Evolutionary conservation across 2,329 filamentous ascomycete species (phyloP), one percentile per base, ranked within the genome.

Genomic region (Stagonosporopsis chrysanthemi): DNA sequence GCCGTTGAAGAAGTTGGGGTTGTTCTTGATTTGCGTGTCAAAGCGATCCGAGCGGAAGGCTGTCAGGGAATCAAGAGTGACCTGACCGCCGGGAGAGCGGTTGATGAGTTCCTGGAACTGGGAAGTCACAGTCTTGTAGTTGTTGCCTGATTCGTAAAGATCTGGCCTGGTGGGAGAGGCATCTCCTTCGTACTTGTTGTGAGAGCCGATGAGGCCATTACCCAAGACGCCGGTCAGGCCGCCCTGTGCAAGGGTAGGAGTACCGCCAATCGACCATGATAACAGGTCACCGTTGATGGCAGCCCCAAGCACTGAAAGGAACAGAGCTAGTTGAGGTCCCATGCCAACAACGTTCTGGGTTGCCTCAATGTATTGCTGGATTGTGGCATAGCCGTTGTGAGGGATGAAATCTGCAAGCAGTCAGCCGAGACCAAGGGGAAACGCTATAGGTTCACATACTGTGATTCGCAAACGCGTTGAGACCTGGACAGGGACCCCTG

Each of bases 101-200:
- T 68, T 53, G 15, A 69, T 63, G 12, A 69, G 26, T 4, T 66
- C 59, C 26, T 69, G 63, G 51, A 68, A 69, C 49, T 68, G 66
- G 6, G 42, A 24, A 1, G 62, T 49, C 2, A 69, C 65, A 11
- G 60, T 61, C 56, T 58, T 65, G 38, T 52, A 69, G 53, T 67
- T 67, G 58, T 69, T 69, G 9, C 65, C 65, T 15, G 54, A 56
- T 24, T 69, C 52, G 42, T 68, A 68, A 1, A 68, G 57, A 38
- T 69, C 66, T 0, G 63, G 61, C 6, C 66, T 54, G 4, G 66
- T 69, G 14, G 65, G 66, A 9, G 66, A 69, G 5, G 61, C 66
- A 56, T 69, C 66, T 4, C 54, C 49, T 33, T 69, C 66, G 28
- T 68, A 69, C 31, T 68, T 68, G 56, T 69, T 69, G 58, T 69